Conservation (phyloP, 2,329 filamentous ascomycete genomes). For the Alternaria metachromatica region DNA sequence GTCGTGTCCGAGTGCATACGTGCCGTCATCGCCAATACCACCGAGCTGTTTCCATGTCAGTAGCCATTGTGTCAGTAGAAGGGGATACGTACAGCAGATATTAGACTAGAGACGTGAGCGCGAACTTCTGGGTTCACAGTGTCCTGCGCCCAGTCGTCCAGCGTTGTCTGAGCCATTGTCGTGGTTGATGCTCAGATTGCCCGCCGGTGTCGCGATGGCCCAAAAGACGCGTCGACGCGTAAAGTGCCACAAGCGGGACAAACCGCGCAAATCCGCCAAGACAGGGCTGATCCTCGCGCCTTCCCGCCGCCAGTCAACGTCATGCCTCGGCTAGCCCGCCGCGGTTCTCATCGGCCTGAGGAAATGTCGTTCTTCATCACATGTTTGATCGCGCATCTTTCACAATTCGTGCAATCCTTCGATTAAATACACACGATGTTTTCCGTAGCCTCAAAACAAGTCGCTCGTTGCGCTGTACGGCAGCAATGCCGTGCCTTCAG, state of each 20-base stretch:
- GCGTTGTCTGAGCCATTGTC: slow-evolving; percentile 47
- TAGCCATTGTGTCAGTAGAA: not conserved
- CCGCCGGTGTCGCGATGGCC: slow-evolving; percentile 14
- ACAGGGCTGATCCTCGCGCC: slow-evolving; percentile 3
- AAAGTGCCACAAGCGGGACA: slow-evolving; percentile 29
- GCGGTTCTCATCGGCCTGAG: slow-evolving; percentile 36
- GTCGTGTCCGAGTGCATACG: slow-evolving; percentile 91
- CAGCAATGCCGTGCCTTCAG: slow-evolving; percentile 66
- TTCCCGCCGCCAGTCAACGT: slow-evolving; percentile 15
- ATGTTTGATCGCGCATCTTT: slow-evolving; percentile 18
- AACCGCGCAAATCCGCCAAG: slow-evolving; percentile 36
- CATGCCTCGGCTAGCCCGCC: slow-evolving; percentile 29
- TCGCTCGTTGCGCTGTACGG: slow-evolving; percentile 26
- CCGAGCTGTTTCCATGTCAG: slow-evolving; percentile 70
- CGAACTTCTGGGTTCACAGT: slow-evolving; percentile 87
- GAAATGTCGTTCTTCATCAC: slow-evolving; percentile 18
- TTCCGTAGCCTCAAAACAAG: slow-evolving; percentile 38
- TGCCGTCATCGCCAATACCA: slow-evolving; percentile 80
- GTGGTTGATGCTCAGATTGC: slow-evolving; percentile 31
- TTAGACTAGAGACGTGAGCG: slow-evolving; percentile 90
- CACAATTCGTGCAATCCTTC: not conserved
- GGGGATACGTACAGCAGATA: slow-evolving; percentile 76
- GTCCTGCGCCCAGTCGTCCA: slow-evolving; percentile 55
- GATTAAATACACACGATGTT: slow-evolving; percentile 36
- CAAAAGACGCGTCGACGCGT: slow-evolving; percentile 44